Conservation (phyloP, 371 early-diverging fungal genomes). For the Mortierella sp. region DNA sequence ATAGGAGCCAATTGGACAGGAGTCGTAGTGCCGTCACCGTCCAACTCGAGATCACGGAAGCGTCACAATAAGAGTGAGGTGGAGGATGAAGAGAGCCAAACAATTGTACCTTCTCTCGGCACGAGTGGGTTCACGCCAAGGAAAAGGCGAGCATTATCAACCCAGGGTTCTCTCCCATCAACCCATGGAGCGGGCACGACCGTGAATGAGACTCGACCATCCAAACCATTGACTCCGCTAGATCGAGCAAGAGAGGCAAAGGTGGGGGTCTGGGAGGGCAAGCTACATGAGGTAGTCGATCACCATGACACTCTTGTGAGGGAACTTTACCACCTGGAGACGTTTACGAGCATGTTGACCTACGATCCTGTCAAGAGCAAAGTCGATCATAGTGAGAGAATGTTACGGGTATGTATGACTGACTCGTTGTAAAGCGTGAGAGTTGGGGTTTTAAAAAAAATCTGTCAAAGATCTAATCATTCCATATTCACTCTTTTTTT, state of each 20-base stretch:
- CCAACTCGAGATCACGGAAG: conserved; percentile 30
- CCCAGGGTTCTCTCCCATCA: neutral
- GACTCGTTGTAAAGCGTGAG: neutral
- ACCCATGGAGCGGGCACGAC: neutral
- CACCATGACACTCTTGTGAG: conserved; percentile 62
- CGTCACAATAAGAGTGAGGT: conserved; percentile 34
- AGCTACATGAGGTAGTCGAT: conserved; percentile 58
- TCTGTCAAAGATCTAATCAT: no score
- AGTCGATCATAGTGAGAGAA: conserved; percentile 61
- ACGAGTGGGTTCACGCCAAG: conserved; percentile 31
- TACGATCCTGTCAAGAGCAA: conserved; percentile 60
- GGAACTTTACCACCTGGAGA: conserved; percentile 69
- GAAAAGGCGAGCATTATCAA: conserved; percentile 26
- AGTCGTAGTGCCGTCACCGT: neutral
- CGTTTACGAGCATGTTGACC: conserved; percentile 62
- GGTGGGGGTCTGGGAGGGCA: conserved; percentile 51
- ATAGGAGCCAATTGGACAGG: conserved; percentile 15
- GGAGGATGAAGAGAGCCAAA: conserved; percentile 25
- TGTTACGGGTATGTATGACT: conserved; percentile 57
- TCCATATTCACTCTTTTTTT: neutral
- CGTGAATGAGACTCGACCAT: neutral
- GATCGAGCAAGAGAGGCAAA: conserved; percentile 50
- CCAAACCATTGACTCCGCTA: conserved; percentile 47
- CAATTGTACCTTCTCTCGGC: neutral
- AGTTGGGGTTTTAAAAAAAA: no score